A percentile compares a stretch with the other conserved stretches of the same genome.
These are phyloP conservation scores for Cladochytrium replicatum DNA, from an alignment of 192 early-diverging fungal genomes.

Conservation along the genomic window DNA sequence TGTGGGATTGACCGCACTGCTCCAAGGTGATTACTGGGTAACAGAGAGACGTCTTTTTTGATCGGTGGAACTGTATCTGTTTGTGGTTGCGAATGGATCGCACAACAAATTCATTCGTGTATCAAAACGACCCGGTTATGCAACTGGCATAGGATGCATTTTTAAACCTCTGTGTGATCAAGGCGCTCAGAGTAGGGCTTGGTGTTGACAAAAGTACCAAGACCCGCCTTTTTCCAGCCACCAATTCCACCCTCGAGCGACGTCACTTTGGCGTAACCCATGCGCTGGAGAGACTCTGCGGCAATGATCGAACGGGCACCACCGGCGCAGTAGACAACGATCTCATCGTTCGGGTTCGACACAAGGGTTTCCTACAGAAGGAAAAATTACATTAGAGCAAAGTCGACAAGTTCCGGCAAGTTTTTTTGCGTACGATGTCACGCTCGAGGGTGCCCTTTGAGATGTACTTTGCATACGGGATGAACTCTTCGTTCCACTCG, in stretches of 20 bases:
- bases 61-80: no score
- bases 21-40: no score
- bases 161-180: conserved; percentile 11
- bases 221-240: conserved; percentile 8
- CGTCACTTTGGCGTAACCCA: conserved; percentile 47
- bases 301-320: conserved; percentile 39
- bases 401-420: no score
- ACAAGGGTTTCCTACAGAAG: conserved; percentile 30
- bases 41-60: no score
- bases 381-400: no score
- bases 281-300: conserved; percentile 33
- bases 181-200: conserved; percentile 1
- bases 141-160: no score
- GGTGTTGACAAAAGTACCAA: neutral
- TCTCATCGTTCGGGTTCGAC: conserved; percentile 36
- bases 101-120: no score
- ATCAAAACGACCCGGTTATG: no score
- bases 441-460: conserved; percentile 39
- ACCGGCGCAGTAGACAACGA: conserved; percentile 44
- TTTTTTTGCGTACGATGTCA: conserved; percentile 52
- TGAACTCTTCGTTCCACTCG: conserved; percentile 41
- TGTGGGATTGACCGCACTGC: no score
- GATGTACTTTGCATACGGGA: conserved; percentile 43
- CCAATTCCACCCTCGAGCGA: conserved; percentile 35
- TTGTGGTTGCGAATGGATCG: no score